phyloP scores from a whole-genome alignment of 148 eudicot species.

The Fagopyrum homotropicum region DNA sequence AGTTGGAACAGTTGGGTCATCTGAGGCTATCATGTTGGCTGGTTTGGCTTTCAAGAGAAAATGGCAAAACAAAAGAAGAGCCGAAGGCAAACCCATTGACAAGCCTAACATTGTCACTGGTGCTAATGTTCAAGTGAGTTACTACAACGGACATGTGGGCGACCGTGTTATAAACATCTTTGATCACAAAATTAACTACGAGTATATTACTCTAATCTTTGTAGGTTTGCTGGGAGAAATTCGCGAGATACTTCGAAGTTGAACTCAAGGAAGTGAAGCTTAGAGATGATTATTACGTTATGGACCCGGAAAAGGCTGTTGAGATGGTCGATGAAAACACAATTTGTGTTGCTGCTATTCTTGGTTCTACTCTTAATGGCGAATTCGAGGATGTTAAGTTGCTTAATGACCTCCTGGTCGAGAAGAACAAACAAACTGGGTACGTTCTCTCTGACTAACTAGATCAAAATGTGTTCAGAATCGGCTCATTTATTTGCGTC shows the following conservation, averaged over 20 bases:
- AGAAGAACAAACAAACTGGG: slow-evolving; percentile 66
- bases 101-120: slow-evolving; percentile 84
- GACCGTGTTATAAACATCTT: too few relatives aligned
- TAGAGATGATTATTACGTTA: slow-evolving; percentile 57
- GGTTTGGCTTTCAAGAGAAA: slow-evolving; percentile 67
- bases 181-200: neutral
- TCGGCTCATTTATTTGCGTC: too few relatives aligned
- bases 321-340: slow-evolving; percentile 77
- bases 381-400: slow-evolving; percentile 63
- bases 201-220: neutral
- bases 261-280: slow-evolving; percentile 69
- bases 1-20: slow-evolving; percentile 69
- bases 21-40: slow-evolving; percentile 69
- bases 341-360: slow-evolving; percentile 61
- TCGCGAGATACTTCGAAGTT: slow-evolving; percentile 66
- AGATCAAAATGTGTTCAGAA: too few relatives aligned
- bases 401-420: slow-evolving; percentile 48
- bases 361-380: slow-evolving; percentile 67
- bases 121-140: slow-evolving; percentile 60
- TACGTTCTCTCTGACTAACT: slow-evolving; percentile 12
- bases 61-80: slow-evolving; percentile 68
- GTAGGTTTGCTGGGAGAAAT: slow-evolving; percentile 82
- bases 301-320: slow-evolving; percentile 63
- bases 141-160: too few relatives aligned
- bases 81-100: slow-evolving; percentile 52